Evolutionary conservation across 2,329 filamentous ascomycete genomes (phyloP).

Genomic region (Talaromyces sp.): DNA sequence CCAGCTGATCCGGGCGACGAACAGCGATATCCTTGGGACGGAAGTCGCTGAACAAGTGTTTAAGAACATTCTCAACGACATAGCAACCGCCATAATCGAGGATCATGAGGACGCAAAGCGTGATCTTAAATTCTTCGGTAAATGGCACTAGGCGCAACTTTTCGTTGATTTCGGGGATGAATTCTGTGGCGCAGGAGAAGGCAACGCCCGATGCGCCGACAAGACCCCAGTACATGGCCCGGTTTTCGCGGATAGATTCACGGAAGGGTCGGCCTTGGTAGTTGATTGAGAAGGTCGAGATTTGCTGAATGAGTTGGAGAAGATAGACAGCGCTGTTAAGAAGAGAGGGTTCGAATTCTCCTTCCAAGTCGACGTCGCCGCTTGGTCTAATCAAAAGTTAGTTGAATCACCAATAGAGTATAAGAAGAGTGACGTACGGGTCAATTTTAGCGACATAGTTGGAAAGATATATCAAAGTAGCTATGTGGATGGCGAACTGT

Average conservation of each 20-base stretch:
- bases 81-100: constrained; percentile 85
- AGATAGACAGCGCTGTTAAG: constrained; percentile 97
- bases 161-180: constrained; percentile 91
- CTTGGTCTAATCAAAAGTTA: constrained; percentile 20
- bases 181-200: constrained; percentile 91
- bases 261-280: constrained; percentile 98
- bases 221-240: constrained; percentile 97
- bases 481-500: constrained; percentile 94
- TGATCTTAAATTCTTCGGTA: constrained; percentile 79
- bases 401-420: neutral
- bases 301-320: constrained; percentile 95
- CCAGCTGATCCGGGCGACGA: constrained; percentile 79
- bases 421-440: constrained; percentile 59
- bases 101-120: constrained; percentile 79
- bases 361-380: constrained; percentile 78
- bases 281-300: constrained; percentile 98
- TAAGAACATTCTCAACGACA: constrained; percentile 80
- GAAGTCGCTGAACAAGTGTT: constrained; percentile 84
- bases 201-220: constrained; percentile 84
- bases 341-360: constrained; percentile 87
- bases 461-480: constrained; percentile 89
- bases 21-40: constrained; percentile 89
- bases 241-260: constrained; percentile 91
- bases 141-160: constrained; percentile 92
- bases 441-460: constrained; percentile 81